phyloP scores from a whole-genome alignment of 2,329 filamentous ascomycete genomes.

The Clarireedia paspali region DNA sequence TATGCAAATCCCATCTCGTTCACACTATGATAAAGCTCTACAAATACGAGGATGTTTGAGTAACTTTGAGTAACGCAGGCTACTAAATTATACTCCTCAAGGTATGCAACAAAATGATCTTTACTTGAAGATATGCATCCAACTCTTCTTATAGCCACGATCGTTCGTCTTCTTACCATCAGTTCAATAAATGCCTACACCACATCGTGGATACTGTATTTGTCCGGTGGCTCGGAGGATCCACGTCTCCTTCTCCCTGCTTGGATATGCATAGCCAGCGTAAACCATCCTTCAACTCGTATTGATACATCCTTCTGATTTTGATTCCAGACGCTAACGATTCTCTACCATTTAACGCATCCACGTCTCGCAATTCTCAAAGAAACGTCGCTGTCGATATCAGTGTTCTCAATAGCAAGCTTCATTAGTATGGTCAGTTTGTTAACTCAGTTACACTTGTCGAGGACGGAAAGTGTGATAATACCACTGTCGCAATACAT shows the following conservation, averaged over 20 bases:
- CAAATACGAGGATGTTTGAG: background rate
- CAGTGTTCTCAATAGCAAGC: conserved; percentile 68
- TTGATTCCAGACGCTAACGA: conserved; percentile 54
- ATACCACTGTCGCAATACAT: conserved; percentile 25
- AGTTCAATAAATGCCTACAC: conserved; percentile 69
- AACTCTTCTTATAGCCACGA: conserved; percentile 48
- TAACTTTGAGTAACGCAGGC: conserved; percentile 40
- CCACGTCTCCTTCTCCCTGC: conserved; percentile 64
- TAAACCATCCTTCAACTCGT: conserved; percentile 31
- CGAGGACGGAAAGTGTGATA: conserved; percentile 25
- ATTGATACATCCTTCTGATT: background rate
- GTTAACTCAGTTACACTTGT: conserved; percentile 54
- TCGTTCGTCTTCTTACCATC: conserved; percentile 70
- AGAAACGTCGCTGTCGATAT: conserved; percentile 69
- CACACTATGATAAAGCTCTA: background rate
- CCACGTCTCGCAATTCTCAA: conserved; percentile 73
- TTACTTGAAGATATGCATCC: background rate
- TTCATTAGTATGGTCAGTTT: conserved; percentile 68
- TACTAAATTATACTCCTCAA: conserved; percentile 75
- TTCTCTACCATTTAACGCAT: conserved; percentile 69
- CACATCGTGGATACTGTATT: conserved; percentile 62
- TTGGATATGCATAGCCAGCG: conserved; percentile 71
- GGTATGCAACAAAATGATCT: conserved; percentile 19
- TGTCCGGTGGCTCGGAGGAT: conserved; percentile 63
- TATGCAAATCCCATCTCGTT: conserved; percentile 31